Base-by-base conservation (phyloP, 2,329 filamentous ascomycete species). In the Verticillium dahliae region DNA sequence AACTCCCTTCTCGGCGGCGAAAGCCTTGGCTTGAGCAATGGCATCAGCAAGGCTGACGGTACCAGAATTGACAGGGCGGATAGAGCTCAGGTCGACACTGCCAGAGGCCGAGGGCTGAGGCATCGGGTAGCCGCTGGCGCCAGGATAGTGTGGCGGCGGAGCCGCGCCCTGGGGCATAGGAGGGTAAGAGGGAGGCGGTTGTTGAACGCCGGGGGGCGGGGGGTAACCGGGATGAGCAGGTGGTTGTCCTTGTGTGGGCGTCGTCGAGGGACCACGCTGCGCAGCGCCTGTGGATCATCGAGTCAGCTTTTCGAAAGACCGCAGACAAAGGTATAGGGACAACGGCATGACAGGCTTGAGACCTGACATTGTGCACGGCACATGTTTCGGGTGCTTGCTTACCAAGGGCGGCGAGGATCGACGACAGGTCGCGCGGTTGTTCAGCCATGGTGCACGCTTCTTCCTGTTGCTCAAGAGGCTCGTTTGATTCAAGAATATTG, bases 11-110 rank as follows among this genome's bases (percentile, higher is more conserved):
- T 94, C 89, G 35, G 90, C 87, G 50, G 92, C 91, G 73, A 90
- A 91, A 52, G 88, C 90, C 72, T 90, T 90, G 56, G 91, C 92
- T 73, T 92, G 91, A 45, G 92, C 90, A 68, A 96, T 88, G 57
- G 91, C 90, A 73, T 96, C 91, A 62, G 89, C 85, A 66, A 96
- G 88, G 74, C 88, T 94, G 68, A 96, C 88, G 22, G 89, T 91
- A 62, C 92, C 92, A 35, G 90, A 90, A 72, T 84, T 91, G 61
- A 89, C 84, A 4, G 92, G 91, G 69, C 90, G 90, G 71, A 95
- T 91, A 61, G 85, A 83, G 75, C 89, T 93, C 59, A 96, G 76
- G 71, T 96, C 91, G 65, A 96, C 80, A 68, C 85, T 92, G 58
- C 91, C 91, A 62, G 89, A 90, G 61, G 83, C 83, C 6, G 88